phyloP scores from a whole-genome alignment of 2,329 filamentous ascomycete species.

The Cladosporium sphaerospermum region DNA sequence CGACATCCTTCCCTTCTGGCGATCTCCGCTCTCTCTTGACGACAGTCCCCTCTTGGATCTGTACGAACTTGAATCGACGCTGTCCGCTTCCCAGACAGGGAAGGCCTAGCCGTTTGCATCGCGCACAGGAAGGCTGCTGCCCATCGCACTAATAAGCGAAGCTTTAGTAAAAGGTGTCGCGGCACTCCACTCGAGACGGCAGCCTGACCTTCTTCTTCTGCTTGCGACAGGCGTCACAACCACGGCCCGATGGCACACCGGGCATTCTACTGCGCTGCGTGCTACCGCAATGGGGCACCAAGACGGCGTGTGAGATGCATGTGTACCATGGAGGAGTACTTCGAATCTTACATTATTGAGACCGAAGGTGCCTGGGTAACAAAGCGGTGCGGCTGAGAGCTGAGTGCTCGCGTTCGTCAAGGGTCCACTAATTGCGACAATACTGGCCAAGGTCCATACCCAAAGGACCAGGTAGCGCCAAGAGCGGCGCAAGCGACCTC shows the following conservation, averaged over 20 bases:
- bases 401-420: too few relatives aligned
- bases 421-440: too few relatives aligned
- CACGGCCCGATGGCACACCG: slow-evolving; percentile 24
- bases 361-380: neutral
- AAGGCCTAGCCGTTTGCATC: slow-evolving; percentile 13
- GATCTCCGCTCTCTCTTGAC: neutral
- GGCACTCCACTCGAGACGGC: neutral
- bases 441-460: too few relatives aligned
- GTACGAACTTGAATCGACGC: slow-evolving; percentile 15
- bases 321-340: neutral
- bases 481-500: too few relatives aligned
- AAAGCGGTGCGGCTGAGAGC: neutral
- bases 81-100: slow-evolving; percentile 13
- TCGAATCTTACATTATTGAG: neutral
- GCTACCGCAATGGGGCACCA: neutral
- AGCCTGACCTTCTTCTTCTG: slow-evolving; percentile 16
- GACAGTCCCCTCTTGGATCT: neutral
- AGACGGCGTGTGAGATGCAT: neutral
- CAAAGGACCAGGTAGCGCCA: too few relatives aligned
- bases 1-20: neutral
- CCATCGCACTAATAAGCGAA: slow-evolving; percentile 13
- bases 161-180: neutral
- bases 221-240: slow-evolving; percentile 16
- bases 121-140: slow-evolving; percentile 11
- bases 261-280: slow-evolving; percentile 12